Evolutionary conservation across 192 early-diverging fungal genomes (phyloP).

Genomic region (Gorgonomyces haynaldii): DNA sequence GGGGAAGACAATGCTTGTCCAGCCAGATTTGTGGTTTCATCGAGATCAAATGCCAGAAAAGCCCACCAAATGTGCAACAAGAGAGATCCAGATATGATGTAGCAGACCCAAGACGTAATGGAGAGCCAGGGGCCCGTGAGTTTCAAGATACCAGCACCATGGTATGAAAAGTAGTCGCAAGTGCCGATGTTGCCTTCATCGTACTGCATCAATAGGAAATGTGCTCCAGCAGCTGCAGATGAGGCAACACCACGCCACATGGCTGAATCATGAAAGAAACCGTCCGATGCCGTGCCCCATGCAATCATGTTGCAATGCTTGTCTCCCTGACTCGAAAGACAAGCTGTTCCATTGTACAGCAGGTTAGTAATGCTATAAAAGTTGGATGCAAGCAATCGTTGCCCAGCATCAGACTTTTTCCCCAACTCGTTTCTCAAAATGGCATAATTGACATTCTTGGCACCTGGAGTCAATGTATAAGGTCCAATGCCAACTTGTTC

Average conservation of each 20-base stretch:
- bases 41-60: neutral
- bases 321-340: neutral
- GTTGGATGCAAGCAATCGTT: neutral
- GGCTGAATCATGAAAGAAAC: neutral
- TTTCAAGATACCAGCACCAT: neutral
- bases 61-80: neutral
- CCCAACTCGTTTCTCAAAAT: neutral
- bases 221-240: neutral
- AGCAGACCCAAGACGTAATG: neutral
- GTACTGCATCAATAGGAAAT: neutral
- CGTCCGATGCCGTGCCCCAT: neutral
- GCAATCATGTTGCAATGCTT: neutral
- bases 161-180: neutral
- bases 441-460: neutral
- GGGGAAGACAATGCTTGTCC: neutral
- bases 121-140: neutral
- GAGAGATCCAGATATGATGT: neutral
- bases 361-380: neutral
- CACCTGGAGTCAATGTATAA: too few species aligned
- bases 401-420: neutral
- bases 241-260: neutral
- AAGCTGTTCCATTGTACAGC: neutral
- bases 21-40: neutral
- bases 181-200: neutral
- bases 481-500: neutral